Conservation (phyloP, 2,329 filamentous ascomycete genomes). For the Monosporascus sp. region DNA sequence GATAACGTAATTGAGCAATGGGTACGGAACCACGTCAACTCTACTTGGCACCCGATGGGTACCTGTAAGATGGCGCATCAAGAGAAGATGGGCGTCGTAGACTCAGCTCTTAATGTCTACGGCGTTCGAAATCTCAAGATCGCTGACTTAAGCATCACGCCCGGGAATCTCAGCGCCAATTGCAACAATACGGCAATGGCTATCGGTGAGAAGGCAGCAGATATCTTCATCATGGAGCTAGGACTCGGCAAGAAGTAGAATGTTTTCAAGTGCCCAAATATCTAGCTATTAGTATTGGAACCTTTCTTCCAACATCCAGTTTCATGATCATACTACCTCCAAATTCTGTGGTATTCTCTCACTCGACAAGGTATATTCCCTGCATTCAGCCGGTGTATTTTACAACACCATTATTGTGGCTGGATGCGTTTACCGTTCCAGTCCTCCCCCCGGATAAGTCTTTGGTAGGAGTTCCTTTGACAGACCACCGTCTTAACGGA, state of each 20-base stretch:
- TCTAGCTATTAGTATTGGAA: too few relatives aligned
- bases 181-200: slow-evolving; percentile 38
- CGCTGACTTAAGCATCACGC: slow-evolving; percentile 29
- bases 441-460: too few relatives aligned
- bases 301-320: too few relatives aligned
- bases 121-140: slow-evolving; percentile 27
- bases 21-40: slow-evolving; percentile 31
- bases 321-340: too few relatives aligned
- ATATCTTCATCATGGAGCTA: slow-evolving; percentile 9
- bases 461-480: too few relatives aligned
- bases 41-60: slow-evolving; percentile 40
- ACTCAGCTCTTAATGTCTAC: slow-evolving; percentile 36
- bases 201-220: slow-evolving; percentile 33
- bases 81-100: slow-evolving; percentile 37
- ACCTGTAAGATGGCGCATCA: slow-evolving; percentile 41
- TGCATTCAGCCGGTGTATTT: too few relatives aligned
- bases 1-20: slow-evolving; percentile 41
- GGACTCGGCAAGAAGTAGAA: not conserved
- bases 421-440: too few relatives aligned
- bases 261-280: too few relatives aligned
- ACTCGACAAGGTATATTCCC: too few relatives aligned
- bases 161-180: slow-evolving; percentile 37
- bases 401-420: too few relatives aligned
- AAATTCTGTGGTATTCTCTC: too few relatives aligned
- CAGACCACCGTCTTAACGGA: too few relatives aligned